These are phyloP conservation scores for Vigna nakashimae DNA, from an alignment of 306 rosid species.

Conservation along the genomic window DNA sequence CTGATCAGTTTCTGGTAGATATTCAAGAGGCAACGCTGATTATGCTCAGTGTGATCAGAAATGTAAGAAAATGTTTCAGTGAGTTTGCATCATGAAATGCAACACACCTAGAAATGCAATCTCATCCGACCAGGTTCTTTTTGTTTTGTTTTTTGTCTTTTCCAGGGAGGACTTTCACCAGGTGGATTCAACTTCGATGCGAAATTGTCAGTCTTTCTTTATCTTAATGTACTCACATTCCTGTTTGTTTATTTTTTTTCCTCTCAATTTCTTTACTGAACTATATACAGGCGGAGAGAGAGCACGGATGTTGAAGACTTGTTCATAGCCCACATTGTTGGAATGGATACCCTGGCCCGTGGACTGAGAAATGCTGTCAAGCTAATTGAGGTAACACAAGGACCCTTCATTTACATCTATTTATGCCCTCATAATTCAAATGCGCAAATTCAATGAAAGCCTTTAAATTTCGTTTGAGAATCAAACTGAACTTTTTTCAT, in stretches of 20 bases:
- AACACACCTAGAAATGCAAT: neutral
- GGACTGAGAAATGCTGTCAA: conserved; percentile 87
- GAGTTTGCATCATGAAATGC: conserved; percentile 8
- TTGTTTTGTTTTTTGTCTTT: conserved; percentile 1
- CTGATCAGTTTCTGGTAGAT: conserved; percentile 93
- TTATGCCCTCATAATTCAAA: neutral
- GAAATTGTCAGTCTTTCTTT: conserved; percentile 69
- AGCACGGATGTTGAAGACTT: conserved; percentile 97
- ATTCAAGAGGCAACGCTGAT: conserved; percentile 87
- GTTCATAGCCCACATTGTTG: conserved; percentile 86
- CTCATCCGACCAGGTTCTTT: conserved; percentile 6
- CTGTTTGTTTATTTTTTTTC: neutral
- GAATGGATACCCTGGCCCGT: conserved; percentile 95
- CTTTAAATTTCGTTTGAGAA: conserved; percentile 16
- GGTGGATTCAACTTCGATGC: conserved; percentile 99
- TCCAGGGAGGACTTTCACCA: conserved; percentile 88
- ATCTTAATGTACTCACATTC: neutral
- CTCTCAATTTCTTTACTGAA: neutral
- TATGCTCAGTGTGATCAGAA: conserved; percentile 84
- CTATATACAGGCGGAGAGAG: conserved; percentile 78
- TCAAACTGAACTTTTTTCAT: conserved; percentile 30
- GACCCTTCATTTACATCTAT: conserved; percentile 10
- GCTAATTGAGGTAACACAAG: conserved; percentile 68
- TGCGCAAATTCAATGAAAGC: conserved; percentile 23
- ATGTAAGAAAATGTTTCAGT: conserved; percentile 53